A percentile compares a stretch with the other conserved stretches of the same genome.
These are phyloP conservation scores for Dovyalis caffra DNA, from an alignment of 345 rosid genomes.

Conservation along the genomic window DNA sequence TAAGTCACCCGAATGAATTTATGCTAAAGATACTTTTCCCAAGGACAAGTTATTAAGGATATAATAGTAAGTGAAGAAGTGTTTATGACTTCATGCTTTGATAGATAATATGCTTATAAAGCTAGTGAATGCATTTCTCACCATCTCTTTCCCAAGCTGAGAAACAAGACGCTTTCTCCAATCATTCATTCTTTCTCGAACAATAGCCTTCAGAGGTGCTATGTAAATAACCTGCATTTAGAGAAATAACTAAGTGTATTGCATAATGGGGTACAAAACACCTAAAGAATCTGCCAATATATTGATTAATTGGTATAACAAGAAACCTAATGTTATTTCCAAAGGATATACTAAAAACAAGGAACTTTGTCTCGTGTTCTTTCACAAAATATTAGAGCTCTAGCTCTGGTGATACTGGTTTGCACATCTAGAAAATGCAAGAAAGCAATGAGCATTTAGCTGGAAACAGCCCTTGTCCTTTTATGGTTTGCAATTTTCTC, in stretches of 20 bases:
- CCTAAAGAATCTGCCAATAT: background rate
- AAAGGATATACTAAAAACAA: background rate
- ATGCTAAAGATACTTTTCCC: too few species aligned
- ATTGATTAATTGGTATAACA: background rate
- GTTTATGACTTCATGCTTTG: too few species aligned
- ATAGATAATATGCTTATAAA: background rate
- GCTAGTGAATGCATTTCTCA: slow-evolving; percentile 14
- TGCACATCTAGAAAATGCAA: background rate
- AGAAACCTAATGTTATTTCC: background rate
- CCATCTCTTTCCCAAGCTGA: slow-evolving; percentile 92
- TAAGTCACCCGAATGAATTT: too few species aligned
- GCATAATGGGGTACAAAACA: slow-evolving; percentile 5
- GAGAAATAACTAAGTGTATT: slow-evolving; percentile 8
- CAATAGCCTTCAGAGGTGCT: slow-evolving; percentile 98
- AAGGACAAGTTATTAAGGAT: too few species aligned
- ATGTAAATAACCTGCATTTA: slow-evolving; percentile 80
- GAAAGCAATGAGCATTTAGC: background rate
- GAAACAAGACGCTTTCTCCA: slow-evolving; percentile 86
- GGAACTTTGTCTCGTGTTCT: background rate
- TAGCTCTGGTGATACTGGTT: background rate
- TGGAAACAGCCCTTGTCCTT: too few species aligned
- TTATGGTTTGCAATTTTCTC: too few species aligned
- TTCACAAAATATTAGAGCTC: background rate
- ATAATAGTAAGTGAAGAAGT: too few species aligned
- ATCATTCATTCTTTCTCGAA: slow-evolving; percentile 95